Base-by-base conservation (phyloP, 352 stramenopile genomes). In the Globisporangium spinosum region DNA sequence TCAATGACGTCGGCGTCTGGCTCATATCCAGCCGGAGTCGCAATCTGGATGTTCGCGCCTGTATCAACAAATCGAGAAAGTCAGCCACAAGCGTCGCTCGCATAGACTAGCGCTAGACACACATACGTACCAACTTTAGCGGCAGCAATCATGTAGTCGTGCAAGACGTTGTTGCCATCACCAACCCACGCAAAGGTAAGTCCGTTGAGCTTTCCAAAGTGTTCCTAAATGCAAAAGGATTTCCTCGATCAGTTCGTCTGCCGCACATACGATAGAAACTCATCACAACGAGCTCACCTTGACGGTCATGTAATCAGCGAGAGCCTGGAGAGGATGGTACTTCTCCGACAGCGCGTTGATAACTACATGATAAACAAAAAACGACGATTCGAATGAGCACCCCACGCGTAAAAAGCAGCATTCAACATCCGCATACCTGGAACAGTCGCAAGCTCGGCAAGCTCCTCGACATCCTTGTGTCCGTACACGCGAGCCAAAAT, bases 261-360 rank as follows among this genome's bases (percentile, higher is more conserved):
- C 22, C 17, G 8, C 6, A 23, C n/a, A 2, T 47, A 20, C 17
- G 22, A 12, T 8, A 64, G n/a, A 60, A 25, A 61, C 2, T 12
- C 10, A 47, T 58, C n/a, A 53, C 20, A 22, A 8, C 2, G 38
- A 9, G 62, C 63, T 22, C 67, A 83, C 90, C 82, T 98, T 93
- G 49, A 99, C 85, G 2, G 97, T 99, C 91, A 99, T 95, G 54
- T 98, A 91, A 82, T 99, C 98, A 1, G 97, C 98, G 47, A 99
- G 82, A 65, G 97, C 98, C 77, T 99, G 98, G 34, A 99, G 82
- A 23, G 97, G 98, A 77, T 99, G 98, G 77, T 98, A 97, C 77
- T 98, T 95, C 73, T 99, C 97, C 68, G 89, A 98, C 8, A 99
- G 84, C 23, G 97, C 97, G 72, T 99, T 99, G 76, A 99, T 99